These are phyloP conservation scores for Neonectria hederae DNA, from an alignment of 2,329 filamentous ascomycete species.

Conservation along the genomic window DNA sequence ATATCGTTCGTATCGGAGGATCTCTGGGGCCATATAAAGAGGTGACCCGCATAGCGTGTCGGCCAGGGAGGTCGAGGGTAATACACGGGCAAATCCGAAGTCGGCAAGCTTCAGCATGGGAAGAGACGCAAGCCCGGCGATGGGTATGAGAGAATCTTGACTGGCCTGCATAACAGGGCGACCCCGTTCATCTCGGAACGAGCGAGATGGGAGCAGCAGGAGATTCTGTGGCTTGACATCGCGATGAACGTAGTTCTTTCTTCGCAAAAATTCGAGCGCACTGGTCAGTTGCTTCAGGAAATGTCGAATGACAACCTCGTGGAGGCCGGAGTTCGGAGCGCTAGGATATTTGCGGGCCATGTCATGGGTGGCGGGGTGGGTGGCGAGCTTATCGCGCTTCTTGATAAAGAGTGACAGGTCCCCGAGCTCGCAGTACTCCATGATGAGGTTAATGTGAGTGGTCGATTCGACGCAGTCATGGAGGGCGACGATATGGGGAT, in stretches of 20 bases:
- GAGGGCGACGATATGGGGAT: slow-evolving; percentile 96
- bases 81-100: slow-evolving; percentile 95
- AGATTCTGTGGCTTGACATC: slow-evolving; percentile 98
- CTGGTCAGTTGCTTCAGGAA: slow-evolving; percentile 95
- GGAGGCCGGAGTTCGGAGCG: slow-evolving; percentile 81
- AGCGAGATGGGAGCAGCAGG: slow-evolving; percentile 82
- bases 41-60: slow-evolving; percentile 97
- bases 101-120: slow-evolving; percentile 98
- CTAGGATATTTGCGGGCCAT: slow-evolving; percentile 96
- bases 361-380: slow-evolving; percentile 83
- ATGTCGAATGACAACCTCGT: slow-evolving; percentile 96
- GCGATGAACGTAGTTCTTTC: slow-evolving; percentile 89
- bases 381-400: slow-evolving; percentile 82
- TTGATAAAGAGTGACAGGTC: slow-evolving; percentile 97
- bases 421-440: slow-evolving; percentile 98
- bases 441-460: slow-evolving; percentile 93
- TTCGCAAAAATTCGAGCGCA: slow-evolving; percentile 87
- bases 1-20: slow-evolving; percentile 95
- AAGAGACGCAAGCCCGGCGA: slow-evolving; percentile 81
- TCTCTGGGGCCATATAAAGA: slow-evolving; percentile 98
- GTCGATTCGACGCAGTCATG: slow-evolving; percentile 92
- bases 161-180: slow-evolving; percentile 78
- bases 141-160: slow-evolving; percentile 81
- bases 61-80: slow-evolving; percentile 89
- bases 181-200: slow-evolving; percentile 67